Evolutionary conservation across 23 red algal species (phyloP).

Genomic region (Gracilaria gracilis): DNA sequence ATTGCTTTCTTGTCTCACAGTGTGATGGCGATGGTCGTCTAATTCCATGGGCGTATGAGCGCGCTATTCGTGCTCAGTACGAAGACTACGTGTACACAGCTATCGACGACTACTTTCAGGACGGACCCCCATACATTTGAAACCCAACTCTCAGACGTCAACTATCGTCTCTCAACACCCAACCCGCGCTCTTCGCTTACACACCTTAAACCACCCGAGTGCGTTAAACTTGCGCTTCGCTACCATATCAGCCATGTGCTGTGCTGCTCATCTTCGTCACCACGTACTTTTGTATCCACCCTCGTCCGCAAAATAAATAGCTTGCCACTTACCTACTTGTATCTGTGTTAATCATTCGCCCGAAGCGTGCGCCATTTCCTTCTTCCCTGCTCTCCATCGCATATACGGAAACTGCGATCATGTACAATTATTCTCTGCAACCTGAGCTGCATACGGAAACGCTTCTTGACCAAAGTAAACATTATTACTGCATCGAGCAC

Average conservation of each 20-base stretch:
- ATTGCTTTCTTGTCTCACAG: not conserved
- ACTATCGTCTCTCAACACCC: not conserved
- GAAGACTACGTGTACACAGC: slow-evolving; percentile 76
- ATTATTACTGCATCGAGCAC: slow-evolving; percentile 21
- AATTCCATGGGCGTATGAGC: slow-evolving; percentile 87
- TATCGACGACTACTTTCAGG: slow-evolving; percentile 73
- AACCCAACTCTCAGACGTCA: not conserved
- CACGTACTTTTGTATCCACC: not conserved
- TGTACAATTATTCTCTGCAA: not conserved
- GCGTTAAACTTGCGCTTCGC: no score
- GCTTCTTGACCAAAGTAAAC: not conserved
- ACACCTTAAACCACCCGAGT: not conserved
- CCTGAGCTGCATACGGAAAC: not conserved
- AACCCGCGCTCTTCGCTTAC: not conserved
- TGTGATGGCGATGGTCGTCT: slow-evolving; percentile 91
- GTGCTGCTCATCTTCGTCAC: not conserved
- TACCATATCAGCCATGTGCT: no score
- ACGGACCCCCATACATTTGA: slow-evolving; percentile 69
- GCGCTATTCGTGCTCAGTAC: slow-evolving; percentile 82
- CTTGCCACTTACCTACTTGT: not conserved
- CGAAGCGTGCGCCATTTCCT: not conserved
- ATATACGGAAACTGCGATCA: not conserved
- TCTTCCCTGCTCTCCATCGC: not conserved
- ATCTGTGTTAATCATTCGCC: not conserved
- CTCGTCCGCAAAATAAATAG: slow-evolving; percentile 7